Evolutionary conservation across 495 filamentous ascomycete species (phyloP).

Genomic region (Xylaria castorea): DNA sequence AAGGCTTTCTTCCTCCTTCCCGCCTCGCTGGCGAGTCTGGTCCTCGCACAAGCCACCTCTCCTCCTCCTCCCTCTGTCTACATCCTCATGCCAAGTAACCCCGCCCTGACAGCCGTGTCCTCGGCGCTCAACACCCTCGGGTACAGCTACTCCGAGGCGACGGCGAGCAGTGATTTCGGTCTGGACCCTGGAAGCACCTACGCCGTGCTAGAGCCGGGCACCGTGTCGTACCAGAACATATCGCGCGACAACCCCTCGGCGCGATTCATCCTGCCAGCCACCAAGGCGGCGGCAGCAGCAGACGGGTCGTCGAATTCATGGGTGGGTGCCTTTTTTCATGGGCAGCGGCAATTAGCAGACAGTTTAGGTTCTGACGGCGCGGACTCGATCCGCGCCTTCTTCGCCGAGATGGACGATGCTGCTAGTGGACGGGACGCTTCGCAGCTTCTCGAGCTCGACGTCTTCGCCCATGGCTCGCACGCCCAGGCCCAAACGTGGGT

Average conservation of each 20-base stretch:
- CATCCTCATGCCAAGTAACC: constrained; percentile 33
- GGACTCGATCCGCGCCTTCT: constrained; percentile 14
- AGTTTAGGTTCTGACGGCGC: not conserved
- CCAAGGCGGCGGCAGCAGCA: not conserved
- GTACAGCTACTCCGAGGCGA: constrained; percentile 27
- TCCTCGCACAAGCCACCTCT: constrained; percentile 7
- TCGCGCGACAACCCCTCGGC: constrained; percentile 31
- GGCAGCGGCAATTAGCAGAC: not conserved
- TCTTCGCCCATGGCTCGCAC: constrained; percentile 30
- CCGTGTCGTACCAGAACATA: constrained; percentile 30
- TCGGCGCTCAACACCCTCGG: constrained; percentile 38
- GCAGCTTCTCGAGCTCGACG: constrained; percentile 36
- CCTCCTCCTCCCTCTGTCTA: constrained; percentile 30
- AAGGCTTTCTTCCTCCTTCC: constrained; percentile 19
- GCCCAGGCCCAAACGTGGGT: constrained; percentile 44
- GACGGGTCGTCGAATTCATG: not conserved
- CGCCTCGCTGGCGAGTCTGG: constrained; percentile 20
- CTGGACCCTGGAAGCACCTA: constrained; percentile 30
- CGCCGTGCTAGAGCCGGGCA: constrained; percentile 29
- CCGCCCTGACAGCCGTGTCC: constrained; percentile 30
- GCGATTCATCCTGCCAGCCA: constrained; percentile 34
- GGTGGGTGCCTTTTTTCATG: constrained; percentile 3
- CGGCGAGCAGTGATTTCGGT: not conserved
- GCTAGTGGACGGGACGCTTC: constrained; percentile 3
- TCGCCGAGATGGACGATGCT: constrained; percentile 22